These are phyloP conservation scores for Carex scoparia DNA, from an alignment of 176 grass and related monocot genomes.

Conservation along the genomic window DNA sequence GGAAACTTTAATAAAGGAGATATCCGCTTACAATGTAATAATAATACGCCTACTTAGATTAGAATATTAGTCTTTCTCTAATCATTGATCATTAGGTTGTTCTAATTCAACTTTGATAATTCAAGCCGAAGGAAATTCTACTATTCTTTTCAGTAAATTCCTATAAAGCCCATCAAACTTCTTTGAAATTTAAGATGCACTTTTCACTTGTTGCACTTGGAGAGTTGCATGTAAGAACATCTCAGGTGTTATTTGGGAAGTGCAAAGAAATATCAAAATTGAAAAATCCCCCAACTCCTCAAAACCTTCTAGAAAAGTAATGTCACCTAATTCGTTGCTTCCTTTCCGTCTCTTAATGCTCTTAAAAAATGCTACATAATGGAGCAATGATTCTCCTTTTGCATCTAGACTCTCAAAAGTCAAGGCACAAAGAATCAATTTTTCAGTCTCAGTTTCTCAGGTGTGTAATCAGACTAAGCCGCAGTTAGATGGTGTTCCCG, in stretches of 20 bases:
- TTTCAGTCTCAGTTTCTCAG: too few species aligned
- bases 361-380: conserved; percentile 19
- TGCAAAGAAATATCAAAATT: background rate
- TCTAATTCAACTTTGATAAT: conserved; percentile 15
- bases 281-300: background rate
- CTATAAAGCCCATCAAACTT: background rate
- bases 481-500: background rate
- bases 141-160: background rate
- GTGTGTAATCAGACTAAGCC: too few species aligned
- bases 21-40: background rate
- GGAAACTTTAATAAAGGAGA: background rate
- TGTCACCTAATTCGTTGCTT: conserved; percentile 17
- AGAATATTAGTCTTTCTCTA: conserved; percentile 22
- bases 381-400: conserved; percentile 16
- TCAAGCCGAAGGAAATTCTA: conserved; percentile 5
- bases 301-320: conserved; percentile 27
- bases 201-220: background rate
- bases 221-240: background rate
- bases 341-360: conserved; percentile 15
- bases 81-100: conserved; percentile 23
- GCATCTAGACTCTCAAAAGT: conserved; percentile 19
- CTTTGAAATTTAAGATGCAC: background rate
- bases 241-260: background rate
- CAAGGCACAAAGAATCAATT: conserved; percentile 9
- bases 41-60: background rate